Evolutionary conservation across 148 eudicot species (phyloP).

Genomic region (Nyssa sinensis): DNA sequence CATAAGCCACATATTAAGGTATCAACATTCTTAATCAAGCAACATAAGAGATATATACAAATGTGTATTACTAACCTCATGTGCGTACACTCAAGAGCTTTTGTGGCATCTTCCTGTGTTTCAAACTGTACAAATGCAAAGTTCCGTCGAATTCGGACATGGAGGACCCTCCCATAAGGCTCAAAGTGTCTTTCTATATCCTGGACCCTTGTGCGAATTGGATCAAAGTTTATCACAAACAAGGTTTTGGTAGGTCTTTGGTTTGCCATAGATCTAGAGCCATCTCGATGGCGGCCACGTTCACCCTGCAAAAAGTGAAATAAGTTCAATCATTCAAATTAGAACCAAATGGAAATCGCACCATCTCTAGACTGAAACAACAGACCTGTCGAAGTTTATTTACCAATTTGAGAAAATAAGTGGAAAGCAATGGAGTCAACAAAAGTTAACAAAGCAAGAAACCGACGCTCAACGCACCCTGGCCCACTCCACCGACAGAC

Average conservation of each 20-base stretch:
- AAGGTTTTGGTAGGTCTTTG: constrained; percentile 80
- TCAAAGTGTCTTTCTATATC: constrained; percentile 85
- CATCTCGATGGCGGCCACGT: constrained; percentile 67
- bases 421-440: not conserved
- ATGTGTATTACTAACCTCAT: constrained; percentile 50
- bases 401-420: too few species aligned
- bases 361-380: not conserved
- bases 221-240: constrained; percentile 90
- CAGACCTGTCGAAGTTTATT: not conserved
- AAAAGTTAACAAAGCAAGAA: not conserved
- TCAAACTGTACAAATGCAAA: constrained; percentile 90
- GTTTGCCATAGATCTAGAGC: constrained; percentile 46
- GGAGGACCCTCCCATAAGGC: constrained; percentile 67
- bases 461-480: constrained; percentile 40
- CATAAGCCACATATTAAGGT: not conserved
- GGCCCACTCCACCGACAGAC: constrained; percentile 92
- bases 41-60: too few species aligned
- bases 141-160: constrained; percentile 69
- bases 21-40: not conserved
- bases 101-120: constrained; percentile 79
- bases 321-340: not conserved
- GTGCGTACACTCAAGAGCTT: constrained; percentile 84
- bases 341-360: not conserved
- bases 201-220: constrained; percentile 47
- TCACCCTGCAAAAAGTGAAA: constrained; percentile 60